Base-by-base conservation (phyloP, 139 green algal genomes). In the Volvox africanus region DNA sequence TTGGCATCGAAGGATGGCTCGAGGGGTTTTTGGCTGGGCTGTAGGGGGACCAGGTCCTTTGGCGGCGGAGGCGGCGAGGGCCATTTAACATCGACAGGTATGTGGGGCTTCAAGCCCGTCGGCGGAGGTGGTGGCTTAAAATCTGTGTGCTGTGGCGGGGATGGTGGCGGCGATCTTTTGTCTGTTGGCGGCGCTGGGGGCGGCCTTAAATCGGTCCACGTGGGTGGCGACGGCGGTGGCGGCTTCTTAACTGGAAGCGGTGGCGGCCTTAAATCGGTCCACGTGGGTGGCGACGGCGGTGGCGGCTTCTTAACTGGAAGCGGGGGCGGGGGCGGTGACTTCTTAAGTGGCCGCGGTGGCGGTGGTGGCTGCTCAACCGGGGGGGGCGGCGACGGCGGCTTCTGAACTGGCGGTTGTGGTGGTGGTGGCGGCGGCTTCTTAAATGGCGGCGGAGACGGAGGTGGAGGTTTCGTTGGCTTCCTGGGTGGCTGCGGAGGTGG, bases 21-120 rank as follows among this genome's bases (percentile, higher is more conserved):
- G n/a, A n/a, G n/a, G n/a, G n/a, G n/a, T 32, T 80, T 80, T 30
- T 55, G 30, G 68, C 68, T 77, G 68, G 68, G 68, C 68, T 77
- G n/a, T 24, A 33, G 18, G 16, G 68, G 68, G 22, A 12, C 11
- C 73, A 50, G 30, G 14, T 33, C 32, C 75, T 81, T 50, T 17
- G 32, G 24, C 16, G 75, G 75, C 32, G 30, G 14, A 55, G 20
- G 73, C 22, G 33, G 75, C 75, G 75, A 35, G 16, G 75, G 75
- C 75, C 32, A 30, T 9, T 33, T 55, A 61, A 35, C 18, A 20
- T 50, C 32, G 32, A 73, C 24, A 16, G 65, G 65, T 6, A 16
- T 73, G 24, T 73, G 65, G 65, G 33, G 75, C 32, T 55, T 55
- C 21, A 81, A 55, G 75, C 16, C 50, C 32, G 50, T 61, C 18